Percentiles rank a stretch among this genome's conserved stretches.
Conservation (phyloP, 2,329 filamentous ascomycete species). For the Cercospora sp. region DNA sequence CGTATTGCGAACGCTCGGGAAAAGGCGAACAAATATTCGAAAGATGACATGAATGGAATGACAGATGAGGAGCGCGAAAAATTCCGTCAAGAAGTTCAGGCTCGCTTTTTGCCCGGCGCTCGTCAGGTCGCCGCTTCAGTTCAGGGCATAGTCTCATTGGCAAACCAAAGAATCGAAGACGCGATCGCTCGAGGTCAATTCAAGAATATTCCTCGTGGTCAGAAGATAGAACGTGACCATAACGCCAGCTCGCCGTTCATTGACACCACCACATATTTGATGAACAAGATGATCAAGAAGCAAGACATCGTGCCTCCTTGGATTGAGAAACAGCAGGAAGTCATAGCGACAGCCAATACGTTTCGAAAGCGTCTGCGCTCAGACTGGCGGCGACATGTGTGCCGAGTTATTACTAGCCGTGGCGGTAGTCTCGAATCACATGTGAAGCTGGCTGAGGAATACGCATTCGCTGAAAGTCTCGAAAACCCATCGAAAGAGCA, state of each 20-base stretch:
- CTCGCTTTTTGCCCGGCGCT: conserved; percentile 73
- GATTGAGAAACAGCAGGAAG: conserved; percentile 98
- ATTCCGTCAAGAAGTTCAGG: conserved; percentile 70
- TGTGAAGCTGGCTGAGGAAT: conserved; percentile 67
- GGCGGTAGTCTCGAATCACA: conserved; percentile 76
- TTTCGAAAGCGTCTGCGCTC: conserved; percentile 74
- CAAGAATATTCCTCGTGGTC: conserved; percentile 76
- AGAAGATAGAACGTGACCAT: conserved; percentile 75
- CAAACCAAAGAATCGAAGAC: conserved; percentile 90
- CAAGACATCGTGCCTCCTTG: conserved; percentile 95
- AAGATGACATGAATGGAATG: conserved; percentile 57
- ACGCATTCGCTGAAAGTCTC: conserved; percentile 71
- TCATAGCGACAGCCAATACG: conserved; percentile 64
- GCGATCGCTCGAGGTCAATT: conserved; percentile 92
- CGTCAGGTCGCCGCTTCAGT: conserved; percentile 74
- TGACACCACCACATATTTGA: conserved; percentile 94
- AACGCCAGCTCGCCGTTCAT: conserved; percentile 85
- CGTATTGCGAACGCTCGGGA: conserved; percentile 61
- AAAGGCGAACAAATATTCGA: conserved; percentile 55
- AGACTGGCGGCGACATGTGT: conserved; percentile 84
- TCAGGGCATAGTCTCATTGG: conserved; percentile 75
- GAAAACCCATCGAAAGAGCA: conserved; percentile 58
- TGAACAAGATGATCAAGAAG: conserved; percentile 97
- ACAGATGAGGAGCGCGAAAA: conserved; percentile 72
- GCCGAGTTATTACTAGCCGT: conserved; percentile 71